Percentiles rank a stretch among this genome's conserved stretches.
These are phyloP conservation scores for Trifolium subterraneum DNA, from an alignment of 306 rosid species.

Conservation along the genomic window DNA sequence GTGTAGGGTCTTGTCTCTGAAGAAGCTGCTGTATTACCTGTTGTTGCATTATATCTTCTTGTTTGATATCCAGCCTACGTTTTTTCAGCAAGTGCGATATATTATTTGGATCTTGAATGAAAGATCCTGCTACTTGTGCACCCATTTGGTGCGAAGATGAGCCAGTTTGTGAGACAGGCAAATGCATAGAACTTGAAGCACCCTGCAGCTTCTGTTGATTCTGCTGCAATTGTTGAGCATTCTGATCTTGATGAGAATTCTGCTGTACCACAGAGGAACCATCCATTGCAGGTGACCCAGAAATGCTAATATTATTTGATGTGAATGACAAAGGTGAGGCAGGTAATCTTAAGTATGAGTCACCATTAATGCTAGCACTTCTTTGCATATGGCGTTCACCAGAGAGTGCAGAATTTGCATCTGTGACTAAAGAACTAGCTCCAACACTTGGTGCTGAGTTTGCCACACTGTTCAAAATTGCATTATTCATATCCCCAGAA, in stretches of 20 bases:
- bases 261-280: constrained; percentile 88
- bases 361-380: constrained; percentile 92
- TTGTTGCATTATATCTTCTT: constrained; percentile 79
- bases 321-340: constrained; percentile 95
- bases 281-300: constrained; percentile 91
- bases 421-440: constrained; percentile 97
- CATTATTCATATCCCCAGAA: constrained; percentile 90
- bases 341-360: constrained; percentile 85
- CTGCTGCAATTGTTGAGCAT: constrained; percentile 73
- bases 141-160: constrained; percentile 64
- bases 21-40: constrained; percentile 81
- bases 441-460: constrained; percentile 96
- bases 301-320: constrained; percentile 89
- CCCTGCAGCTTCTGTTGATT: constrained; percentile 72
- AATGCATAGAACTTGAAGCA: constrained; percentile 69
- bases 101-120: constrained; percentile 76
- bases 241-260: constrained; percentile 85
- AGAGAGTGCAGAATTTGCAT: constrained; percentile 93
- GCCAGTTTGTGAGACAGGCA: constrained; percentile 68
- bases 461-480: constrained; percentile 76
- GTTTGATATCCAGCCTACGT: constrained; percentile 84
- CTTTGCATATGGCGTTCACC: constrained; percentile 97
- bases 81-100: constrained; percentile 70
- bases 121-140: constrained; percentile 65
- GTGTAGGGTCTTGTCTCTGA: constrained; percentile 87